Base-by-base conservation (phyloP, 2,329 filamentous ascomycete species). In the Teratosphaeria nubilosa region DNA sequence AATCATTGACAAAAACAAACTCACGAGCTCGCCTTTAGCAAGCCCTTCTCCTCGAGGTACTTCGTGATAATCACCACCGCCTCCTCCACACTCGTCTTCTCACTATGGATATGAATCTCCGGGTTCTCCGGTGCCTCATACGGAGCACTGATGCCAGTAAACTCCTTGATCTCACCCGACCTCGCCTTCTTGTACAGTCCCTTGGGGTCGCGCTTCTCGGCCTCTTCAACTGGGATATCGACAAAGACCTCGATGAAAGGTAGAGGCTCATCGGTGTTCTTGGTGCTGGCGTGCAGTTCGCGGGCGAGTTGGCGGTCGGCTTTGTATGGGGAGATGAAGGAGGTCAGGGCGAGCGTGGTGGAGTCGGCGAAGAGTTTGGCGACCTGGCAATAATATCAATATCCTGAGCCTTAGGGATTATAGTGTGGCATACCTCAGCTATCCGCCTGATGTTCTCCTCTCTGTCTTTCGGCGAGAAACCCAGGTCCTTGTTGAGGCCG, bases 371-470 rank as follows among this genome's bases (percentile, higher is more conserved):
- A 99, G 64, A 99, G 85, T 77, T 96, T 96, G 61, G 94, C 91
- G 50, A 97, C 91, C 83, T 86, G 62, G 9, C 37, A 20, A 5
- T 5, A 31, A 2, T 11, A 52, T 56, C 48, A 57, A 55, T 34
- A 57, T 55, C n/a, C 20, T 41, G 34, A 5, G 13, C 37, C 16
- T 13, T 30, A 22, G 13, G 13, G 30, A 10, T 13, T 6, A 5
- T 31, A 4, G 20, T 20, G 34, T 20, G 22, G 4, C 66, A 30
- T 68, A 77, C 77, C 81, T 99, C 92, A 57, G 89, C 90, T 70
- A 99, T 96, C 64, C 94, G 86, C 61, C 94, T 86, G 72, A 99
- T 99, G 79, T 99, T 99, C 82, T 99, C 94, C 73, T 92, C 95
- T 67, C 94, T 86, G 79, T 96, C 91, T 71, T 85, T 84, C 72